phyloP scores from a whole-genome alignment of 352 stramenopile genomes.

The Halophytophthora polymorphica region DNA sequence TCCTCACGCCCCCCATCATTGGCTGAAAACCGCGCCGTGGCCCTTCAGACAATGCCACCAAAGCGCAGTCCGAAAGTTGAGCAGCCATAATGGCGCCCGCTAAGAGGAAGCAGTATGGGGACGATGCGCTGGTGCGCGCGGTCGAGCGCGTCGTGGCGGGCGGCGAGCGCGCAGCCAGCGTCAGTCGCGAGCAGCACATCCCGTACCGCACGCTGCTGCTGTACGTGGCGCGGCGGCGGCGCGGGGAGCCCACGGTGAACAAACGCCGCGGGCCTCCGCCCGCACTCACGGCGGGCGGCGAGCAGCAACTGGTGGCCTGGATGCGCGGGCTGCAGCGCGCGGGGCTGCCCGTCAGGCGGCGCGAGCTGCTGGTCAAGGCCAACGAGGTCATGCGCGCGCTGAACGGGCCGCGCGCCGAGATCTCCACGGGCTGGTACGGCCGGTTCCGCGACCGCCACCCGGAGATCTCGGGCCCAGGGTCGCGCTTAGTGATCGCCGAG shows the following conservation, averaged over 20 bases:
- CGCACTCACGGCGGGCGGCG: conserved; percentile 6
- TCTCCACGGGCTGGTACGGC: conserved; percentile 19
- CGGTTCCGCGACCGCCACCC: conserved; percentile 14
- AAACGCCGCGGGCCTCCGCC: conserved; percentile 10
- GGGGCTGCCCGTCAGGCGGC: conserved; percentile 10
- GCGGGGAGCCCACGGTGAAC: conserved; percentile 5
- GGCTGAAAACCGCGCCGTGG: no score
- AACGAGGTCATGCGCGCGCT: conserved; percentile 9
- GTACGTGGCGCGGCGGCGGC: conserved; percentile 13
- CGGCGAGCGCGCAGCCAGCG: conserved; percentile 7
- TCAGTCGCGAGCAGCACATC: conserved; percentile 11
- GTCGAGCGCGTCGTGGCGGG: conserved; percentile 17
- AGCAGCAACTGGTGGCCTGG: conserved; percentile 13
- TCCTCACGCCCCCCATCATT: no score
- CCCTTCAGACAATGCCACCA: no score
- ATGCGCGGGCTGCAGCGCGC: conserved; percentile 11
- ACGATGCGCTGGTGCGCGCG: conserved; percentile 4
- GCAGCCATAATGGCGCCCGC: not conserved
- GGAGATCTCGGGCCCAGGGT: conserved; percentile 14
- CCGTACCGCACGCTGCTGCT: conserved; percentile 18
- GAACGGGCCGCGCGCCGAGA: conserved; percentile 2
- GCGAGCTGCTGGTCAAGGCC: conserved; percentile 16
- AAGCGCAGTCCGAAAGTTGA: no score
- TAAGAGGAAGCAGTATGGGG: conserved; percentile 16
- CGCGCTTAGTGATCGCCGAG: conserved; percentile 3